Conservation (phyloP, 345 rosid genomes). For the Salix brachista region DNA sequence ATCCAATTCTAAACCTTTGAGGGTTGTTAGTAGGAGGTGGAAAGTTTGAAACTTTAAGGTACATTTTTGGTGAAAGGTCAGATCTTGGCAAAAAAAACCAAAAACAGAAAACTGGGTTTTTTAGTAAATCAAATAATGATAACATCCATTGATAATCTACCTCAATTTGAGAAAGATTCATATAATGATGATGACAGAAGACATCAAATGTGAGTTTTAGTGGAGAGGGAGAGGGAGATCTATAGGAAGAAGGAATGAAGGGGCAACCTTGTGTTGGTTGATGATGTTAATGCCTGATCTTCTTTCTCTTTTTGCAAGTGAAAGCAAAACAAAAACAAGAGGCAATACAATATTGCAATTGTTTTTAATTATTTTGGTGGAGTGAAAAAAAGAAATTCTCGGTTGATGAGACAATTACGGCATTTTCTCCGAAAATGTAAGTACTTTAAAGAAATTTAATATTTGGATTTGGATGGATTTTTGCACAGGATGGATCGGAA, state of each 20-base stretch:
- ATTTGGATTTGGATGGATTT: not conserved
- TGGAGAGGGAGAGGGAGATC: not conserved
- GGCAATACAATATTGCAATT: not conserved
- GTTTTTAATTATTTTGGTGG: not conserved
- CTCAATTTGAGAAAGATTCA: not conserved
- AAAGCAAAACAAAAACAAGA: not conserved
- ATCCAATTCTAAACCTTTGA: not conserved
- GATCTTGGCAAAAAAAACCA: not conserved
- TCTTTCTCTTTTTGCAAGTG: not conserved
- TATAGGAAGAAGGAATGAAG: not conserved
- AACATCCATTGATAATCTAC: not conserved
- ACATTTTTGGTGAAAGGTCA: conserved; percentile 5
- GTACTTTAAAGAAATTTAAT: conserved; percentile 1
- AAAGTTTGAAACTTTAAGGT: not conserved
- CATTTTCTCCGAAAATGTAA: conserved; percentile 21
- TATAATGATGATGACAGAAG: not conserved
- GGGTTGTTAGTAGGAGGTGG: not conserved
- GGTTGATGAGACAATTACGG: conserved; percentile 21
- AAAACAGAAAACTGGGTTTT: not conserved
- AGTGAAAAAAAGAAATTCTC: not conserved
- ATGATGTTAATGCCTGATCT: conserved; percentile 13
- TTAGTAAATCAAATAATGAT: not conserved
- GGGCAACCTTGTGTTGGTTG: not conserved
- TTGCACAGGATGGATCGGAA: not conserved
- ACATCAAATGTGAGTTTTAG: not conserved